phyloP scores from a whole-genome alignment of 345 rosid species.

The Gossypium turneri region DNA sequence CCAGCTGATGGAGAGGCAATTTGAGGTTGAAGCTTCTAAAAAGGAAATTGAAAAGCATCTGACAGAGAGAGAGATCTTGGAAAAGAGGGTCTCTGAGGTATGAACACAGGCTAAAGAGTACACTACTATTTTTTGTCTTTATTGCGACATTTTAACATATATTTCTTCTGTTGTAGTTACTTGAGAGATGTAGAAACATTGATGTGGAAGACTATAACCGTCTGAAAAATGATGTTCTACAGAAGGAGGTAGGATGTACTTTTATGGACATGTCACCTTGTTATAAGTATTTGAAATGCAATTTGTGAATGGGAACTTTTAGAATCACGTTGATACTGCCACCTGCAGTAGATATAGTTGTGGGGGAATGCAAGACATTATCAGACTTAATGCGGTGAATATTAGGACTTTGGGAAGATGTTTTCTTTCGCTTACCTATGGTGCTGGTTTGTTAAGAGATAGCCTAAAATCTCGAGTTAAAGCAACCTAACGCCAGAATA shows the following conservation, averaged over 20 bases:
- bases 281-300: not conserved
- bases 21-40: conserved; percentile 62
- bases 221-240: conserved; percentile 58
- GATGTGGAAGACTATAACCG: conserved; percentile 72
- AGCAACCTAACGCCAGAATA: not conserved
- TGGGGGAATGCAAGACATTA: not conserved
- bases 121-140: conserved; percentile 5
- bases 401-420: not conserved
- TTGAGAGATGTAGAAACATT: conserved; percentile 58
- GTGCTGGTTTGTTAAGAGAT: not conserved
- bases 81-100: conserved; percentile 77
- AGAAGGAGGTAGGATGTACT: conserved; percentile 49
- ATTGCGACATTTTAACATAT: conserved; percentile 20
- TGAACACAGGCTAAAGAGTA: conserved; percentile 13
- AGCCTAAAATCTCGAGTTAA: not conserved
- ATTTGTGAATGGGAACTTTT: not conserved
- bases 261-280: not conserved
- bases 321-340: not conserved
- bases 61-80: conserved; percentile 54
- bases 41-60: conserved; percentile 64
- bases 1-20: conserved; percentile 52
- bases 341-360: not conserved
- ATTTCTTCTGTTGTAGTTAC: conserved; percentile 44
- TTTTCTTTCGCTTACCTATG: not conserved
- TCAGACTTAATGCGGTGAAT: not conserved